These are phyloP conservation scores for Amaranthus hypochondriacus DNA, from an alignment of 148 eudicot genomes.

Conservation along the genomic window DNA sequence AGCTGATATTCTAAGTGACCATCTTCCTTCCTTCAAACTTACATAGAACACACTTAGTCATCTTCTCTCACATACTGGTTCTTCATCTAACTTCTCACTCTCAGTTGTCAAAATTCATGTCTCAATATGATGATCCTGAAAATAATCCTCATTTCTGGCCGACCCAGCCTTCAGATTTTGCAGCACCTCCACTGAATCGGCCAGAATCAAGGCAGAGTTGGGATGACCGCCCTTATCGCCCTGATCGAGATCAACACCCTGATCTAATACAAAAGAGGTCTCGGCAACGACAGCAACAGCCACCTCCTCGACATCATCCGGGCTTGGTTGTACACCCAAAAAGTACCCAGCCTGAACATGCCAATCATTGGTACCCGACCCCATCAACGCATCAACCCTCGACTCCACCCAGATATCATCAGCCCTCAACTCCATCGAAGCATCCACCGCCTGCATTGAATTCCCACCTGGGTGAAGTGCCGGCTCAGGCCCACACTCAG, in stretches of 20 bases:
- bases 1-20: conserved; percentile 21
- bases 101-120: conserved; percentile 29
- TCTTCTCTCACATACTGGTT: conserved; percentile 4
- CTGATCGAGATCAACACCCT: conserved; percentile 22
- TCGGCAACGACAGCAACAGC: conserved; percentile 2
- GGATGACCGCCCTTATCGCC: conserved; percentile 18
- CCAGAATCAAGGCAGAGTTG: conserved; percentile 28
- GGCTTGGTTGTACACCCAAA: conserved; percentile 1
- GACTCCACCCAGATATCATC: conserved; percentile 15
- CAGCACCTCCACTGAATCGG: conserved; percentile 14
- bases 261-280: conserved; percentile 24
- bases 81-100: background rate
- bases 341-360: conserved; percentile 4
- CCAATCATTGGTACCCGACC: conserved; percentile 4
- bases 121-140: conserved; percentile 29
- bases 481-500: conserved; percentile 4
- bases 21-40: conserved; percentile 16
- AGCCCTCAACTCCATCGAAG: background rate
- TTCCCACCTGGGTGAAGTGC: conserved; percentile 6
- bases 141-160: conserved; percentile 62
- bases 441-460: background rate
- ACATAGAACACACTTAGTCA: conserved; percentile 9
- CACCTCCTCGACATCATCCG: background rate
- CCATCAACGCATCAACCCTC: conserved; percentile 14
- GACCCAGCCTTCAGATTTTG: conserved; percentile 3